Evolutionary conservation across 352 stramenopile species (phyloP).

Genomic region (Achlya hypogyna): DNA sequence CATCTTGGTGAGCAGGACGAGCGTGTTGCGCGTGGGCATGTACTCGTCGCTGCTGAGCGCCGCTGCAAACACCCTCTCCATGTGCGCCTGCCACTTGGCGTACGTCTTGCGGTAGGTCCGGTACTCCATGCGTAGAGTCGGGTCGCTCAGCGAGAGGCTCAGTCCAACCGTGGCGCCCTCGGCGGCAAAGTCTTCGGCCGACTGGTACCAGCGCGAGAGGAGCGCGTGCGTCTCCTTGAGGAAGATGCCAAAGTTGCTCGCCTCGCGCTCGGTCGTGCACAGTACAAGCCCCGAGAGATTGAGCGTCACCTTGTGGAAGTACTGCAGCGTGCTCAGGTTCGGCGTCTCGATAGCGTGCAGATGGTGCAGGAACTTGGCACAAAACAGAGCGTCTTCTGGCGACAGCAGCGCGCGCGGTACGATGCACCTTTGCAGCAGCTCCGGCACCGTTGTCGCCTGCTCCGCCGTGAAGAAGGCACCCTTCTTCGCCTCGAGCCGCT

Average conservation of each 20-base stretch:
- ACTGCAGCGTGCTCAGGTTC: conserved; percentile 66
- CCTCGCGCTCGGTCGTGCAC: conserved; percentile 76
- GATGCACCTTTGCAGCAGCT: conserved; percentile 75
- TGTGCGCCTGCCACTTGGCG: conserved; percentile 59
- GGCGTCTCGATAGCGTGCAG: conserved; percentile 66
- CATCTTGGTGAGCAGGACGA: conserved; percentile 83
- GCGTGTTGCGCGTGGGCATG: conserved; percentile 78
- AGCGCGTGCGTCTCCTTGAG: conserved; percentile 68
- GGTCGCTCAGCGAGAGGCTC: conserved; percentile 57
- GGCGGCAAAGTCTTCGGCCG: conserved; percentile 63
- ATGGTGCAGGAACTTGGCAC: conserved; percentile 78
- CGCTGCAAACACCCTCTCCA: conserved; percentile 52
- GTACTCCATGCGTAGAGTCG: conserved; percentile 45
- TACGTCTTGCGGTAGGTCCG: conserved; percentile 72
- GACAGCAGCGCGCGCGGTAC: conserved; percentile 67
- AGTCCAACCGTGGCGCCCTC: conserved; percentile 68
- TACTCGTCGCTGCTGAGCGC: conserved; percentile 60
- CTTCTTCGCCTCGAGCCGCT: conserved; percentile 68
- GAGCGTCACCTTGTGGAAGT: conserved; percentile 69
- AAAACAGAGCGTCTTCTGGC: conserved; percentile 76
- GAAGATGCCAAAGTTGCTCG: conserved; percentile 80
- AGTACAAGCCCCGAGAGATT: conserved; percentile 71
- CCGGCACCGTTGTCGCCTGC: conserved; percentile 34
- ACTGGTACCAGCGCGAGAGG: conserved; percentile 72
- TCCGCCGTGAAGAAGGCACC: conserved; percentile 44